Conservation (phyloP, 73 alveolate species). For the Stentor coeruleus region DNA sequence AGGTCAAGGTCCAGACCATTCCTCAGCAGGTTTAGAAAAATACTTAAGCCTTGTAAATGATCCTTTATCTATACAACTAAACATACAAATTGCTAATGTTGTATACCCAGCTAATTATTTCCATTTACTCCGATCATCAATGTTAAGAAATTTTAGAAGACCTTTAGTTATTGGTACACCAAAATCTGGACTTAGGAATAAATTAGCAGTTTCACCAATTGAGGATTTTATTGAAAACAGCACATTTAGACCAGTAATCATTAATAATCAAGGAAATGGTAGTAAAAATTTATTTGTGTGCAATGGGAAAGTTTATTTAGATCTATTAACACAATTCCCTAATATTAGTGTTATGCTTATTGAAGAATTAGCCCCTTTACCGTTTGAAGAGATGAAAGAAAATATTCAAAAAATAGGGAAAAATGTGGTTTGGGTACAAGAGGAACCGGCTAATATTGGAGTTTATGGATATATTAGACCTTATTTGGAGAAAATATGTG, state of each 20-base stretch:
- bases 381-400: conserved; percentile 44
- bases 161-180: conserved; percentile 81
- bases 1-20: conserved; percentile 92
- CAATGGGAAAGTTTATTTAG: conserved; percentile 57
- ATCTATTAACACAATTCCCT: conserved; percentile 35
- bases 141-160: conserved; percentile 82
- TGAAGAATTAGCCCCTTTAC: conserved; percentile 81
- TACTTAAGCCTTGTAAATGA: conserved; percentile 55
- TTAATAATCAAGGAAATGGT: conserved; percentile 30
- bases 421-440: conserved; percentile 53
- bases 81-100: conserved; percentile 60
- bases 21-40: conserved; percentile 80
- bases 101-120: conserved; percentile 75
- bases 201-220: conserved; percentile 43
- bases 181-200: conserved; percentile 65
- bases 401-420: conserved; percentile 24
- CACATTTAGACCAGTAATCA: conserved; percentile 49
- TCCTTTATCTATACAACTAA: conserved; percentile 19
- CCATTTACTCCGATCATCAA: conserved; percentile 78
- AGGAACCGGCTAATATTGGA: conserved; percentile 70
- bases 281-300: conserved; percentile 48
- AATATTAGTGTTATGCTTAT: conserved; percentile 42
- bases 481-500: background rate
- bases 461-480: conserved; percentile 38
- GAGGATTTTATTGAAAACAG: conserved; percentile 49